Evolutionary conservation across 1,139 yeast genomes (phyloP), one percentile per base, ranked within the genome.

Genomic region (Spathaspora sp.): DNA sequence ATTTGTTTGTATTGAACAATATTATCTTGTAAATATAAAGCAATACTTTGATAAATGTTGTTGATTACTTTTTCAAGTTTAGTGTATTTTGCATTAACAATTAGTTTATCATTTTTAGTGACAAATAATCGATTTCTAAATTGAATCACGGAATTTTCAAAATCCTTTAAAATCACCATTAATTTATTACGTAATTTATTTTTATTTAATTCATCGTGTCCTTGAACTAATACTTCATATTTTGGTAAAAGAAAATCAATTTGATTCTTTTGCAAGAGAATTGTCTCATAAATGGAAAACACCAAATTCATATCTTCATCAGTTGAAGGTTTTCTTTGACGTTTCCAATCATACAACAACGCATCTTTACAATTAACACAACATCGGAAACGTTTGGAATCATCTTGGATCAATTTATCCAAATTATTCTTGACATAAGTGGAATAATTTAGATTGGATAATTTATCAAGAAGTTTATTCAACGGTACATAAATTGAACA

Each of bases 401-500:
- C 59, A 11, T 54, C 54, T 2, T 44, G 26, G 5, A 54, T 17
- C 2, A 64, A 51, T 2, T 45, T 42, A 1, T 55, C 47, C 46
- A 62, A 52, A 41, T 64, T 55, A 6, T 50, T 47, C 42, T 53
- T 51, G 5, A 70, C 71, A 13, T 52, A 58, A 0, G 69, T 61
- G 50, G 70, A 57, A 51, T 70, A 74, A 50, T 73, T 74, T 38
- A 75, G 56, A 15, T 58, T 50, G 3, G 73, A 72, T 36, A 78
- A 56, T 38, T 73, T 62, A 16, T 69, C 72, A 9, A 81, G 63
- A 17, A 87, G 62, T 8, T 77, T 63, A 6, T 68, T 61, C 1
- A 86, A 56, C 0, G 91, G 89, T 0, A 89, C 84, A 48, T 82
- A 80, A 56, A 84, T 80, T 0, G 97, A 89, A 62, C 98, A 91